Percentiles rank a stretch among this genome's conserved stretches.
Evolutionary conservation across 2,329 filamentous ascomycete genomes (phyloP).

Genomic region (Cercospora canescens): DNA sequence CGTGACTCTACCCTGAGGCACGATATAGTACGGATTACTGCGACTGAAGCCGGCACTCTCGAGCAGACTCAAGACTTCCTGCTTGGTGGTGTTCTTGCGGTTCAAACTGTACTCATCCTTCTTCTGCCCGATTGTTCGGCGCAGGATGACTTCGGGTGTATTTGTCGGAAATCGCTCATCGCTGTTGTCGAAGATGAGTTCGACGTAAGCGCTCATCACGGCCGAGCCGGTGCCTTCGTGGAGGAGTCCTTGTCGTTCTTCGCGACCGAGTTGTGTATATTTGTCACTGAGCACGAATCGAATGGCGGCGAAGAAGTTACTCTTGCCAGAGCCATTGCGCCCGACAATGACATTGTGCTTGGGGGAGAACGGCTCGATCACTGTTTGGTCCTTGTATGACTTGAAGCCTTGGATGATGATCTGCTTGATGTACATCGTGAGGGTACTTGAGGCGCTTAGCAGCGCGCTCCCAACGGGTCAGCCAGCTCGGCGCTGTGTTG

Average conservation of each 20-base stretch:
- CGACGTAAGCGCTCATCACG: slow-evolving; percentile 99
- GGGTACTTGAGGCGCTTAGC: slow-evolving; percentile 4
- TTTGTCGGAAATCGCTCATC: slow-evolving; percentile 94
- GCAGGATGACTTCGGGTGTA: slow-evolving; percentile 84
- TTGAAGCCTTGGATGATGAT: slow-evolving; percentile 99
- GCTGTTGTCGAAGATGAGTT: slow-evolving; percentile 97
- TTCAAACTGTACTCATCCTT: slow-evolving; percentile 99
- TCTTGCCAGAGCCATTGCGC: slow-evolving; percentile 98
- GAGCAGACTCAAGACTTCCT: slow-evolving; percentile 90
- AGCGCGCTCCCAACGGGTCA: neutral
- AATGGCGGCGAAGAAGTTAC: slow-evolving; percentile 99
- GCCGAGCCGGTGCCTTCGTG: slow-evolving; percentile 97
- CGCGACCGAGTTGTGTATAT: slow-evolving; percentile 91
- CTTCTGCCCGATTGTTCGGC: slow-evolving; percentile 93
- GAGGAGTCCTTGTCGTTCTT: slow-evolving; percentile 93
- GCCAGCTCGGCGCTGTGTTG: neutral
- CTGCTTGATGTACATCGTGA: slow-evolving; percentile 93
- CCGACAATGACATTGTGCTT: slow-evolving; percentile 98
- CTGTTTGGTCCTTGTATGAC: slow-evolving; percentile 93
- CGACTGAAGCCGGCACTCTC: slow-evolving; percentile 96
- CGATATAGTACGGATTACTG: slow-evolving; percentile 98
- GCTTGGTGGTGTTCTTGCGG: slow-evolving; percentile 92
- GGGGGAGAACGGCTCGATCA: slow-evolving; percentile 96
- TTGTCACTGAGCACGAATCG: slow-evolving; percentile 93
- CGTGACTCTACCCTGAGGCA: slow-evolving; percentile 94